These are phyloP conservation scores for Cinnamomum chago DNA, from an alignment of 164 flowering plant genomes.

Conservation along the genomic window DNA sequence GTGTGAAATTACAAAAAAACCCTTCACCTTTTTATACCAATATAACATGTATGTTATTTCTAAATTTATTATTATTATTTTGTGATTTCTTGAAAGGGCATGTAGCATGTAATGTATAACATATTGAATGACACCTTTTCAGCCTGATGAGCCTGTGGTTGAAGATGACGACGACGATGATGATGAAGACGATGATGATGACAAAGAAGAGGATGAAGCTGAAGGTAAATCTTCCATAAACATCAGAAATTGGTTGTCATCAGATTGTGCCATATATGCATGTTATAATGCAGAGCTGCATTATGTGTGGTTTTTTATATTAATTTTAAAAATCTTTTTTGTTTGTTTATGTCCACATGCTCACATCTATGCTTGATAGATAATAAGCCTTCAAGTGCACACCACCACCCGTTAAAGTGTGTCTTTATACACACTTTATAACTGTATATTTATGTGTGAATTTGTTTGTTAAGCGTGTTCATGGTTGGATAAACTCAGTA, in stretches of 20 bases:
- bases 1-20: too few species aligned
- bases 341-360: neutral
- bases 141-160: slow-evolving; percentile 53
- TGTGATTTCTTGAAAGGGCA: neutral
- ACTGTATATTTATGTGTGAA: too few species aligned
- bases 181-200: slow-evolving; percentile 51
- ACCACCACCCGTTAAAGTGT: neutral
- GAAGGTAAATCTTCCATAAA: slow-evolving; percentile 28
- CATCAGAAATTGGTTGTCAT: neutral
- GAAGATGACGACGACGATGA: slow-evolving; percentile 56
- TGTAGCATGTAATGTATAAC: neutral
- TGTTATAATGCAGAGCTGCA: too few species aligned
- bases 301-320: too few species aligned
- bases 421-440: neutral
- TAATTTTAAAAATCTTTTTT: too few species aligned
- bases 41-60: too few species aligned
- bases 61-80: too few species aligned
- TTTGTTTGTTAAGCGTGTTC: neutral
- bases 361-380: neutral
- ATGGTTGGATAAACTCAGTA: neutral
- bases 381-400: neutral
- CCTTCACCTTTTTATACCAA: too few species aligned
- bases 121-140: slow-evolving; percentile 2
- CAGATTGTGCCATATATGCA: too few species aligned
- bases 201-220: slow-evolving; percentile 42